Percentiles rank a stretch among this genome's conserved stretches.
Conservation (phyloP, 73 alveolate genomes). For the Paramecium sexaurelia region DNA sequence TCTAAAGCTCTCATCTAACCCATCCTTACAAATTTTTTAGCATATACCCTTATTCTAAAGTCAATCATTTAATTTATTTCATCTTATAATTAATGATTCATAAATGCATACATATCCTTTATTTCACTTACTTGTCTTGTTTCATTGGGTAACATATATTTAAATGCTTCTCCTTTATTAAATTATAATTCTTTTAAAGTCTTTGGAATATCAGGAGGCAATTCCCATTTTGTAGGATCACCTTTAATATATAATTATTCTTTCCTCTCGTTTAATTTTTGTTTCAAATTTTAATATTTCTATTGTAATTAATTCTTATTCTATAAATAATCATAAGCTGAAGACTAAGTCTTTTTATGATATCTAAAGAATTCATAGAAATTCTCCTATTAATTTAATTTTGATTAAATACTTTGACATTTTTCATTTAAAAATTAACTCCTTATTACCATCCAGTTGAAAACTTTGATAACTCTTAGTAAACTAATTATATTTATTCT, state of each 20-base stretch:
- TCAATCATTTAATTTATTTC: slow-evolving; percentile 34
- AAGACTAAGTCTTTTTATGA: slow-evolving; percentile 10
- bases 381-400: background rate
- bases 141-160: slow-evolving; percentile 51
- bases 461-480: slow-evolving; percentile 41
- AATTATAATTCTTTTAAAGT: background rate
- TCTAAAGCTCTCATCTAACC: slow-evolving; percentile 34
- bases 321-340: slow-evolving; percentile 1
- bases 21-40: slow-evolving; percentile 38
- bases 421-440: background rate
- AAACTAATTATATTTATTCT: background rate
- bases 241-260: slow-evolving; percentile 14
- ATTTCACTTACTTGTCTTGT: background rate
- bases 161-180: slow-evolving; percentile 52
- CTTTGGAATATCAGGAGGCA: slow-evolving; percentile 59
- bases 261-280: background rate
- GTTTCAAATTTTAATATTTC: background rate
- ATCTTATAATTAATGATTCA: slow-evolving; percentile 40
- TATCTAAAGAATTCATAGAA: slow-evolving; percentile 54
- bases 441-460: slow-evolving; percentile 37
- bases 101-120: slow-evolving; percentile 8
- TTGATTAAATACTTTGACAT: background rate
- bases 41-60: slow-evolving; percentile 42
- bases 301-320: background rate
- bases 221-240: slow-evolving; percentile 57